These are phyloP conservation scores for Naganishia antarctica DNA, from an alignment of 768 basidiomycete species.

Conservation along the genomic window DNA sequence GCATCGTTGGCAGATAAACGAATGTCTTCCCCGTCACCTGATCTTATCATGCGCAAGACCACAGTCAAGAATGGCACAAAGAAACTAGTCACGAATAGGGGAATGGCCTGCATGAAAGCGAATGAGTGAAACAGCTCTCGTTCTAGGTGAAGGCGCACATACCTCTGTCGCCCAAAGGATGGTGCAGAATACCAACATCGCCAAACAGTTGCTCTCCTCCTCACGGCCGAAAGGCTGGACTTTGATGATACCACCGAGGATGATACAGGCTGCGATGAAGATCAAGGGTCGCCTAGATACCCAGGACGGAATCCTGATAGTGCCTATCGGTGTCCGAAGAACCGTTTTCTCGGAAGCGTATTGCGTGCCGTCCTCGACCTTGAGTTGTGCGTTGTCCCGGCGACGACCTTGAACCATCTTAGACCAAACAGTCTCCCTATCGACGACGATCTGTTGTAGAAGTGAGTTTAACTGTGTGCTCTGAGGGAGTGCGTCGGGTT, in stretches of 20 bases:
- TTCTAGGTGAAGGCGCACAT: conserved; percentile 33
- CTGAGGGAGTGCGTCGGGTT: neutral
- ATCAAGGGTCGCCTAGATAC: conserved; percentile 63
- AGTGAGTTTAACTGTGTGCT: conserved; percentile 29
- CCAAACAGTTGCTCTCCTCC: conserved; percentile 83
- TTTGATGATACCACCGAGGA: conserved; percentile 63
- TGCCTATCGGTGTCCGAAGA: conserved; percentile 64
- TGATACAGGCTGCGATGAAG: conserved; percentile 56
- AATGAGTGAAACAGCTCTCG: neutral
- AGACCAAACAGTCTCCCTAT: conserved; percentile 92
- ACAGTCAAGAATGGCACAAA: conserved; percentile 82
- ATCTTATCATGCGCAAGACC: conserved; percentile 70
- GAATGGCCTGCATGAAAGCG: conserved; percentile 65
- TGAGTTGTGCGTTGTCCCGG: conserved; percentile 54
- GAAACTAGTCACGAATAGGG: conserved; percentile 93
- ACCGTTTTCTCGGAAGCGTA: conserved; percentile 51
- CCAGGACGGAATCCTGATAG: conserved; percentile 53
- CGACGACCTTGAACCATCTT: conserved; percentile 60
- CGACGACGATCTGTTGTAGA: conserved; percentile 69
- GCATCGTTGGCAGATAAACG: conserved; percentile 64
- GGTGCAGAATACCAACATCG: conserved; percentile 81
- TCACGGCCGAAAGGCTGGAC: conserved; percentile 58
- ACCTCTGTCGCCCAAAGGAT: conserved; percentile 97
- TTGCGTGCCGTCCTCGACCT: conserved; percentile 50
- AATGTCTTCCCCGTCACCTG: conserved; percentile 54